phyloP scores from a whole-genome alignment of 805 yeast species.

The Priceomyces haplophilus region DNA sequence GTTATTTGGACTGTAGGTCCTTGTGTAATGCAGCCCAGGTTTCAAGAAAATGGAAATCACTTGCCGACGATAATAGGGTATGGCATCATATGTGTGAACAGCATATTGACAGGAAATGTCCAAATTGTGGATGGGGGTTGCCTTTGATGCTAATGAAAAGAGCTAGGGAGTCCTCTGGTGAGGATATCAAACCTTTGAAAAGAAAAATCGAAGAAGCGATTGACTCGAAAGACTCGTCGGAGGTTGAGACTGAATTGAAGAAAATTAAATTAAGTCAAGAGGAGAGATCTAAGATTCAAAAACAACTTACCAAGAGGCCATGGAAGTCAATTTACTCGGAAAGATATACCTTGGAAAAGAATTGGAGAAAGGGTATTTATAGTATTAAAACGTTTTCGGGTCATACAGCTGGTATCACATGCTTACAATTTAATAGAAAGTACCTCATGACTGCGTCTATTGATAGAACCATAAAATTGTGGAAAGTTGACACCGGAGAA shows the following conservation, averaged over 20 bases:
- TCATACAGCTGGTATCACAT: conserved; percentile 85
- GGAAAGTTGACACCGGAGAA: conserved; percentile 84
- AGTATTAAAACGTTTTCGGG: conserved; percentile 64
- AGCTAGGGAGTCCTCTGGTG: conserved; percentile 46
- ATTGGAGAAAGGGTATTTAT: conserved; percentile 88
- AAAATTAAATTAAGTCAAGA: conserved; percentile 8
- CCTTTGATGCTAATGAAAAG: conserved; percentile 89
- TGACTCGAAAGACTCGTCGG: conserved; percentile 14
- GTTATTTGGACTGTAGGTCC: conserved; percentile 90
- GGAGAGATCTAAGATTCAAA: conserved; percentile 8
- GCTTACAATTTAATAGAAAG: conserved; percentile 76
- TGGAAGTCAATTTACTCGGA: conserved; percentile 96
- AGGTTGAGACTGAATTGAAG: conserved; percentile 10
- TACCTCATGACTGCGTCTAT: conserved; percentile 87
- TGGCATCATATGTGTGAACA: conserved; percentile 99
- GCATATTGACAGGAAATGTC: conserved; percentile 95
- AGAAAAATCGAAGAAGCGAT: conserved; percentile 14
- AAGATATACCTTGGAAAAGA: conserved; percentile 84
- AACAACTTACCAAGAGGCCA: conserved; percentile 51
- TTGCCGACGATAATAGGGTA: conserved; percentile 95
- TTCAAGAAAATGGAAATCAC: conserved; percentile 74
- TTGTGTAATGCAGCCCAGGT: conserved; percentile 93
- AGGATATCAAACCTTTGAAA: conserved; percentile 13
- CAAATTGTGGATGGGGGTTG: conserved; percentile 98
- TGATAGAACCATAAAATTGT: conserved; percentile 86